A percentile compares a stretch with the other conserved stretches of the same genome.
Conservation (phyloP, 2,329 filamentous ascomycete genomes). For the Alternaria sp. region DNA sequence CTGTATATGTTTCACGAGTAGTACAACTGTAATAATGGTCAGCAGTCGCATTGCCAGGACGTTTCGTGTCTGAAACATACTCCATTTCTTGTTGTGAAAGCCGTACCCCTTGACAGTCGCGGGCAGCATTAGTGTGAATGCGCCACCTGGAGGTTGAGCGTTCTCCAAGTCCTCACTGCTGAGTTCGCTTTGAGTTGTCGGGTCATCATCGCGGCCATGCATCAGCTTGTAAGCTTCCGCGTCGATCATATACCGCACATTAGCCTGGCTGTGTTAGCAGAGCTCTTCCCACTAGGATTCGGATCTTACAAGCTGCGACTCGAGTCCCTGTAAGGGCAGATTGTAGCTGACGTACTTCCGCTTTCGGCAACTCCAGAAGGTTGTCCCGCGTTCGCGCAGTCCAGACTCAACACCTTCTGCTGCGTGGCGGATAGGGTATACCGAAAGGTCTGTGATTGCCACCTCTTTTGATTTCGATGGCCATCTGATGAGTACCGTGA, state of each 20-base stretch:
- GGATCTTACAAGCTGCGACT: neutral
- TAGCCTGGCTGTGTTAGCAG: neutral
- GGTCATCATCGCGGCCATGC: neutral
- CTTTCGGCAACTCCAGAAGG: neutral
- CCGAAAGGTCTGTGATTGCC: too few relatives aligned
- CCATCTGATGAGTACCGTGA: too few relatives aligned
- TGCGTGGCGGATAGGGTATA: too few relatives aligned
- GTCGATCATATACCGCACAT: neutral
- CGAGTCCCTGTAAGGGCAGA: rapidly evolving
- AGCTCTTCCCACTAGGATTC: rapidly evolving
- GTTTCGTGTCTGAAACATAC: too few relatives aligned
- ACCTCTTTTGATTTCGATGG: too few relatives aligned
- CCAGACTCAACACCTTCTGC: too few relatives aligned
- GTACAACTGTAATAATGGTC: rapidly evolving
- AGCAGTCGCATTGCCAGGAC: too few relatives aligned
- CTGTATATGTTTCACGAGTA: neutral
- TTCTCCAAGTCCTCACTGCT: neutral
- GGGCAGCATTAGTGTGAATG: neutral
- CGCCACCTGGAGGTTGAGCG: neutral
- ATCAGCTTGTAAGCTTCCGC: neutral
- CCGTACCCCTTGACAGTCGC: neutral
- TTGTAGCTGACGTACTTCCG: neutral
- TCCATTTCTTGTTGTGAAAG: neutral
- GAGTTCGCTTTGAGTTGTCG: neutral
- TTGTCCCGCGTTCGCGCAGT: neutral